Conservation (phyloP, 306 rosid genomes). For the Citrullus amarus region DNA sequence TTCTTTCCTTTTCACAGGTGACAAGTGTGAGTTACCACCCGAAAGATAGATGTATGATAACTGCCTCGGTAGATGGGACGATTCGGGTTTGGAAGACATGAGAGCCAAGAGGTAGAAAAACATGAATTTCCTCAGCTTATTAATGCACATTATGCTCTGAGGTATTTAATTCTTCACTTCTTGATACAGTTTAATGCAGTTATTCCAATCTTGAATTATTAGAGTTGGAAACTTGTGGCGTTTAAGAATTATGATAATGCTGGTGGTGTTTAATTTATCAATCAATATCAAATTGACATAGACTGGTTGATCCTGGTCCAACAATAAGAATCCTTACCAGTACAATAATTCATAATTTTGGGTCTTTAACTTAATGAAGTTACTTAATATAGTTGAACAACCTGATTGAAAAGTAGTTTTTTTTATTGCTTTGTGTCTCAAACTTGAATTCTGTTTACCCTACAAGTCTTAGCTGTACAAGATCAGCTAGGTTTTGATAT, state of each 20-base stretch:
- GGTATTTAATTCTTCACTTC: not conserved
- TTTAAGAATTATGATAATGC: not conserved
- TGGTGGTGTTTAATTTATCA: not conserved
- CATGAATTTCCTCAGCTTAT: not conserved
- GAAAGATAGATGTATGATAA: constrained; percentile 57
- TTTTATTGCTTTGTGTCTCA: not conserved
- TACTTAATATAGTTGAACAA: not conserved
- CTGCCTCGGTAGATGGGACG: constrained; percentile 72
- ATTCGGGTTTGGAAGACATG: constrained; percentile 66
- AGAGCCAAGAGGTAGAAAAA: constrained; percentile 15
- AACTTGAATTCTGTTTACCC: not conserved
- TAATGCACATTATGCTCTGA: not conserved
- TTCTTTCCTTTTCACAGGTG: constrained; percentile 35
- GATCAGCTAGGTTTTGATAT: not conserved
- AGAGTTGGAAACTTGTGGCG: not conserved
- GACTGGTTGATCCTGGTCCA: not conserved
- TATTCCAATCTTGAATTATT: not conserved
- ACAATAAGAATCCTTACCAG: not conserved
- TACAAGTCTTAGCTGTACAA: not conserved
- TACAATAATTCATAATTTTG: not conserved
- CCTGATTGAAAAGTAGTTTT: not conserved
- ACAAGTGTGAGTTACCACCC: constrained; percentile 95
- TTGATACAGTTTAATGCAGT: not conserved
- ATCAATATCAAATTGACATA: not conserved
- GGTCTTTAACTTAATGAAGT: constrained; percentile 3